These are phyloP conservation scores for Aspergillus fijiensis DNA, from an alignment of 2,329 filamentous ascomycete species.

Conservation along the genomic window DNA sequence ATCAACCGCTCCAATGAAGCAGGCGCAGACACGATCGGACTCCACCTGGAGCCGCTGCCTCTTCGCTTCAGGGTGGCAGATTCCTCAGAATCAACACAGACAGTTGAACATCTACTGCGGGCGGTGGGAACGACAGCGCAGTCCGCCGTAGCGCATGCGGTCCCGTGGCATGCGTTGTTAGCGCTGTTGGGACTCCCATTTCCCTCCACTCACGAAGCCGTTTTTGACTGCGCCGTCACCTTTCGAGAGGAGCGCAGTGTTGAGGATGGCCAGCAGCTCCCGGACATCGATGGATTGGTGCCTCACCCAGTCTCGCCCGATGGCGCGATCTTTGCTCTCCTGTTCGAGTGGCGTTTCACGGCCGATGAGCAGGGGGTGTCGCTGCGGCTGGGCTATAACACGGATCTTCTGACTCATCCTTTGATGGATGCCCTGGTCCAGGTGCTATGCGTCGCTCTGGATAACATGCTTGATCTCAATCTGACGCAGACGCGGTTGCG, in stretches of 20 bases:
- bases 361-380: background rate
- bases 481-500: background rate
- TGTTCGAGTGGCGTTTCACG: background rate
- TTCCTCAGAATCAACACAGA: background rate
- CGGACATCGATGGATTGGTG: background rate
- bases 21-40: background rate
- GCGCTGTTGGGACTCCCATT: background rate
- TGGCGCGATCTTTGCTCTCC: background rate
- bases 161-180: background rate
- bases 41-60: background rate
- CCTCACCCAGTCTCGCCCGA: background rate
- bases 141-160: background rate
- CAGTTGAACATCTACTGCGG: background rate
- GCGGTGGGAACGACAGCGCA: background rate
- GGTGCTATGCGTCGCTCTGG: background rate
- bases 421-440: background rate
- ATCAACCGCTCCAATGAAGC: too few species aligned
- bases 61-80: background rate
- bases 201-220: background rate
- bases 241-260: background rate
- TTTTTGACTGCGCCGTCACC: background rate
- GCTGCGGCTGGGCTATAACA: background rate
- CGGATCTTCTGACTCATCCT: background rate
- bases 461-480: background rate
- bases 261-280: background rate